These are phyloP conservation scores for Solanum ahanhuiri DNA, from an alignment of 257 asterid genomes.

Conservation along the genomic window DNA sequence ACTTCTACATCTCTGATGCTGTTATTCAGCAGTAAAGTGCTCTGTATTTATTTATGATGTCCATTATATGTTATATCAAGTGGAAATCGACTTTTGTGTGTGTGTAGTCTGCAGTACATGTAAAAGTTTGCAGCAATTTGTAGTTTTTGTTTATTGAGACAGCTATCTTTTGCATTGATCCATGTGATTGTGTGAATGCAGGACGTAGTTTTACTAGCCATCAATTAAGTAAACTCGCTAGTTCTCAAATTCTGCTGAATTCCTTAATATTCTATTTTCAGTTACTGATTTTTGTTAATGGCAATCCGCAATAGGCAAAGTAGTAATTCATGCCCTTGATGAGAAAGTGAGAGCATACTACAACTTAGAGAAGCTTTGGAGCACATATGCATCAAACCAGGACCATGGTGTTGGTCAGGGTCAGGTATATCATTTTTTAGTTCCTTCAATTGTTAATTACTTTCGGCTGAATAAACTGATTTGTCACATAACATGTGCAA, in stretches of 20 bases:
- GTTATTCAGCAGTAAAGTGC: not conserved
- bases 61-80: not conserved
- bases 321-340: constrained; percentile 81
- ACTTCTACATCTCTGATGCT: not conserved
- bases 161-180: not conserved
- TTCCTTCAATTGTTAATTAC: not conserved
- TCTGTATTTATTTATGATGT: not conserved
- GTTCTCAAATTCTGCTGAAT: not conserved
- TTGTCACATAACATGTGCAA: not conserved
- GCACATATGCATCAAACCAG: constrained; percentile 19
- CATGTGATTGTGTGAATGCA: not conserved
- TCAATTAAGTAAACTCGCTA: not conserved
- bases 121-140: not conserved
- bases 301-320: constrained; percentile 23
- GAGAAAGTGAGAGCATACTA: constrained; percentile 91
- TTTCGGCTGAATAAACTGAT: not conserved
- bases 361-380: constrained; percentile 83
- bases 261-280: not conserved
- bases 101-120: not conserved
- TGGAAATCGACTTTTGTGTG: not conserved
- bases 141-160: not conserved
- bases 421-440: not conserved
- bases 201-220: not conserved
- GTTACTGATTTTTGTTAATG: not conserved
- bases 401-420: constrained; percentile 30